Conservation (phyloP, 768 basidiomycete genomes). For the Paxillus rubicundulus region DNA sequence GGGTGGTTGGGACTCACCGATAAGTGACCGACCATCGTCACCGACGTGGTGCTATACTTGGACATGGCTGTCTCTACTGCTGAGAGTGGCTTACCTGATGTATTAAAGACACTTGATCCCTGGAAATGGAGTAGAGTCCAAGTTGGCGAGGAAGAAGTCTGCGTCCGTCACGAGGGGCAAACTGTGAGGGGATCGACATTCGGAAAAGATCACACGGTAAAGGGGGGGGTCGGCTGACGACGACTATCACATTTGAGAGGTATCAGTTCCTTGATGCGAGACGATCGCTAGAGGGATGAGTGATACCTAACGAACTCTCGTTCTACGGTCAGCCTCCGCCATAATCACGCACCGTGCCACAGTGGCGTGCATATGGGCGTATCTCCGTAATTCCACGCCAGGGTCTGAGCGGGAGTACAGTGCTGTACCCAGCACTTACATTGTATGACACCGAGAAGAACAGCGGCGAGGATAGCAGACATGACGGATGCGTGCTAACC, state of each 20-base stretch:
- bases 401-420: conserved; percentile 38
- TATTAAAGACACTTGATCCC: conserved; percentile 22
- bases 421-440: conserved; percentile 46
- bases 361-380: conserved; percentile 5
- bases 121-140: conserved; percentile 47
- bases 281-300: conserved; percentile 33
- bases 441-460: conserved; percentile 28
- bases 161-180: not conserved
- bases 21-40: conserved; percentile 48
- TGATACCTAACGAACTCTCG: conserved; percentile 46
- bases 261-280: conserved; percentile 27
- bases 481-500: no score
- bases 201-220: not conserved
- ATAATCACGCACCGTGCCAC: not conserved
- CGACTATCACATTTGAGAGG: conserved; percentile 15
- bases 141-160: conserved; percentile 28
- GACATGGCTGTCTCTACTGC: conserved; percentile 45
- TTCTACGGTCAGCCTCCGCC: no score
- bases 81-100: conserved; percentile 40
- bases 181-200: not conserved
- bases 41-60: conserved; percentile 31
- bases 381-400: conserved; percentile 51
- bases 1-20: conserved; percentile 24
- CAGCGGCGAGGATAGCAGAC: no score
- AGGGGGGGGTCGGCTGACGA: not conserved